phyloP scores from a whole-genome alignment of 805 yeast species.

The Kodamaea laetipori region DNA sequence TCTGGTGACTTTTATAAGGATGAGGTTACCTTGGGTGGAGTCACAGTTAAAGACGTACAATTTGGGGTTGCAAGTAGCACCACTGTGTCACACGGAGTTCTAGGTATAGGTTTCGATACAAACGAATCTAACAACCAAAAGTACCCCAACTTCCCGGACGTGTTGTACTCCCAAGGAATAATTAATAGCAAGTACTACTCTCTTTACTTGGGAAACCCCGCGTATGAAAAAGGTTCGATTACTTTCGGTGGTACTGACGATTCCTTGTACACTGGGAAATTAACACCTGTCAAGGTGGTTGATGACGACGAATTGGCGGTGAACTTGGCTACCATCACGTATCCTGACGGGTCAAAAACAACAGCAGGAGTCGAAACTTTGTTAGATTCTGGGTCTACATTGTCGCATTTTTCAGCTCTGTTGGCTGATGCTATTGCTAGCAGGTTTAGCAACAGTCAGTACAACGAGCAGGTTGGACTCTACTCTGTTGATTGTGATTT shows the following conservation, averaged over 20 bases:
- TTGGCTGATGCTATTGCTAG: conserved; percentile 16
- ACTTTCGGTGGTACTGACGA: conserved; percentile 21
- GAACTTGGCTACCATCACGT: background rate
- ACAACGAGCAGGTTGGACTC: background rate
- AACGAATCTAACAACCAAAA: conserved; percentile 9
- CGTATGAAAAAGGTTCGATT: conserved; percentile 14
- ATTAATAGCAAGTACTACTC: conserved; percentile 16
- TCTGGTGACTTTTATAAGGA: conserved; percentile 7
- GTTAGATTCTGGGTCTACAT: conserved; percentile 13
- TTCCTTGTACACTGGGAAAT: conserved; percentile 15
- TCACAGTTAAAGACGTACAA: background rate
- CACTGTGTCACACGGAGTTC: conserved; percentile 6
- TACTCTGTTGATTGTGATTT: conserved; percentile 8
- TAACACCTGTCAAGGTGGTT: background rate
- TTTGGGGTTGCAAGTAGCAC: conserved; percentile 7
- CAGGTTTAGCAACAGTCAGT: conserved; percentile 11
- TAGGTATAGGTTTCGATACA: conserved; percentile 10
- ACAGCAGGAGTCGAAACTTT: conserved; percentile 32
- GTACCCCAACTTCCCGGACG: conserved; percentile 7
- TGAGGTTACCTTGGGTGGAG: conserved; percentile 5
- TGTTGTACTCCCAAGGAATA: conserved; percentile 8
- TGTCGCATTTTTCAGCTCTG: conserved; percentile 11
- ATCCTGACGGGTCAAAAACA: background rate
- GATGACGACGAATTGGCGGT: conserved; percentile 1
- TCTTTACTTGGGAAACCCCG: conserved; percentile 15